Base-by-base conservation (phyloP, 2,329 filamentous ascomycete genomes). In the Aspergillus ochraceus region DNA sequence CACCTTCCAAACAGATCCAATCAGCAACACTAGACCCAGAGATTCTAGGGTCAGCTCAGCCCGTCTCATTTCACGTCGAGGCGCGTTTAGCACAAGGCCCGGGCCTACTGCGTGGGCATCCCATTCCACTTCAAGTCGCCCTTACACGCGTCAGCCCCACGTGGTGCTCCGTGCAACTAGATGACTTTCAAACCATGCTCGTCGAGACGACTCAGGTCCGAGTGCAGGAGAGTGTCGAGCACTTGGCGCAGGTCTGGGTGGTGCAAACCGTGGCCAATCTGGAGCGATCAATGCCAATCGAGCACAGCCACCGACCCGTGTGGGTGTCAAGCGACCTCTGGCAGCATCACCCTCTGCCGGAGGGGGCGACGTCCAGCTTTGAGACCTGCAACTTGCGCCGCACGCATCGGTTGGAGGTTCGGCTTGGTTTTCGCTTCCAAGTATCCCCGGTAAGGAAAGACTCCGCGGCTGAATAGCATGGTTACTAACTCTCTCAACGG, bases 131-230 rank as follows among this genome's bases (percentile, higher is more conserved):
- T 6, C 46, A n/a, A 1, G 58, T 68, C 14, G 36, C 58, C 9
- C 14, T 68, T 4, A 60, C 51, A 0, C 61, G 60, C 20, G 36
- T 60, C 20, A 49, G 30, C 9, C 30, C 49, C 6, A 9, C 46
- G 17, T 9, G 19, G 2, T 54, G 55, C 30, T 24, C 30, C n/a
- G 24, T 64, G 32, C 26, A 50, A 3, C 20, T 67, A 17, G 55
- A 58, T 26, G 60, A 61, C 26, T 67, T 68, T 20, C 66, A 68
- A 20, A 55, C 64, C 6, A 64, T 67, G 65, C 55, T 68, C 12
- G 42, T 66, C 5, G 65, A 67, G 52, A 64, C 50, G 6, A 67
- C 64, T 11, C 46, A 67, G 17, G 55, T 64, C 3, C 60, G 54
- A 52, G 58, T 50, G 6, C 51, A 42, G 24, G 61, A 59, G 3